These are phyloP conservation scores for Oenanthe sinensis DNA, from an alignment of 129 eudicot species.

Conservation along the genomic window DNA sequence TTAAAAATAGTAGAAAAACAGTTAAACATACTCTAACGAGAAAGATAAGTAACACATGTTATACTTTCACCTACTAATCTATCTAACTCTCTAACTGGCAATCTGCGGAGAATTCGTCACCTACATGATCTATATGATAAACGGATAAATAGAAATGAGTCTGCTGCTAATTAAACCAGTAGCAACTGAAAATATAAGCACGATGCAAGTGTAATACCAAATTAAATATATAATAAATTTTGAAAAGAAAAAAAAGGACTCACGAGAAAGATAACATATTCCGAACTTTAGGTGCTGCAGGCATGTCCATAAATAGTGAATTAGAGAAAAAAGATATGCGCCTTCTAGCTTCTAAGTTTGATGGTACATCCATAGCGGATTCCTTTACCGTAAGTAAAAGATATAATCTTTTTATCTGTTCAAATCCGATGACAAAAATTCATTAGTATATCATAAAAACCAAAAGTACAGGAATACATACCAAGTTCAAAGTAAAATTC, in stretches of 20 bases:
- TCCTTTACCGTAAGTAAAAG: constrained; percentile 94
- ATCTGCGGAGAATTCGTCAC: not conserved
- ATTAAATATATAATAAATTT: not conserved
- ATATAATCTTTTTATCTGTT: constrained; percentile 86
- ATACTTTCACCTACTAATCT: not conserved
- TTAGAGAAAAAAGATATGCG: constrained; percentile 97
- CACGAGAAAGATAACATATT: constrained; percentile 98
- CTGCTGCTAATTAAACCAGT: not conserved
- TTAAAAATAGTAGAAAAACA: not conserved
- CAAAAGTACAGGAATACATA: not conserved
- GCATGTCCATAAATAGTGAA: constrained; percentile 99
- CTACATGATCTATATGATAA: not conserved
- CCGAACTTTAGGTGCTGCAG: constrained; percentile 97
- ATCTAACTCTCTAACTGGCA: not conserved
- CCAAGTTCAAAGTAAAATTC: not conserved
- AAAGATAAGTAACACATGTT: not conserved
- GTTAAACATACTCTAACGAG: not conserved
- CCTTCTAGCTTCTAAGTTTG: constrained; percentile 95
- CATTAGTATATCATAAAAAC: not conserved
- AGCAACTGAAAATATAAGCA: not conserved
- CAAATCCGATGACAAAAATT: not conserved
- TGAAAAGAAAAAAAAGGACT: constrained; percentile 18
- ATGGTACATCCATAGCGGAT: constrained; percentile 99
- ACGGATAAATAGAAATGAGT: not conserved
- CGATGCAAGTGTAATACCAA: not conserved